These are phyloP conservation scores for Trametes punicea DNA, from an alignment of 768 basidiomycete genomes.

Conservation along the genomic window DNA sequence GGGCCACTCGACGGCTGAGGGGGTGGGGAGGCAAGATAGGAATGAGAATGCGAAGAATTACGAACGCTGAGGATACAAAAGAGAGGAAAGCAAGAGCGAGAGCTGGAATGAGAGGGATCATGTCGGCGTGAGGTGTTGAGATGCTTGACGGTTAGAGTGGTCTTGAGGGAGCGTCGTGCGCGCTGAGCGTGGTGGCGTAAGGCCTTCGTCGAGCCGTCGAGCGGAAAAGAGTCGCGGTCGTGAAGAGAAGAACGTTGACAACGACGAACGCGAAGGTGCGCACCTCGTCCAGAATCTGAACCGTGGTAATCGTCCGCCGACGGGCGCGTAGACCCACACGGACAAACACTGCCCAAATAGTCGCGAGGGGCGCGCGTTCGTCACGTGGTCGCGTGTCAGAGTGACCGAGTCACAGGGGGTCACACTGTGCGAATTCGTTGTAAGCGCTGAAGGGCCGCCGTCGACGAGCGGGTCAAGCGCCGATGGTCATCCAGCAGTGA, in stretches of 20 bases:
- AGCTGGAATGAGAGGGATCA: conserved; percentile 67
- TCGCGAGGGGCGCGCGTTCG: conserved; percentile 5
- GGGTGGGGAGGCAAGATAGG: conserved; percentile 73
- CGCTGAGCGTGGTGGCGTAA: conserved; percentile 33
- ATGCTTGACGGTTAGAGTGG: conserved; percentile 20
- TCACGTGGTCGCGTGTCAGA: conserved; percentile 14
- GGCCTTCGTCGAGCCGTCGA: conserved; percentile 38
- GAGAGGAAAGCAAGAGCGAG: conserved; percentile 68
- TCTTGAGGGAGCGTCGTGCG: conserved; percentile 31
- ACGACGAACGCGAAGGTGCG: neutral
- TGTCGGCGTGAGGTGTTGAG: conserved; percentile 30
- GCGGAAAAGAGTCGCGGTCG: conserved; percentile 33
- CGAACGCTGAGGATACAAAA: conserved; percentile 68
- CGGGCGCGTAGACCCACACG: conserved; percentile 29
- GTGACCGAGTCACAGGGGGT: neutral
- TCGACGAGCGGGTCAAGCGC: neutral
- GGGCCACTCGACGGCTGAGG: conserved; percentile 69
- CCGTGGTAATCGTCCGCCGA: conserved; percentile 27
- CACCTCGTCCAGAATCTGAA: conserved; percentile 21
- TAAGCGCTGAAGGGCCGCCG: conserved; percentile 4
- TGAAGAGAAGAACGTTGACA: conserved; percentile 20
- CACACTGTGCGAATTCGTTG: conserved; percentile 8
- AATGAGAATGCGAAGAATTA: conserved; percentile 72
- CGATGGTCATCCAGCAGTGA: conserved; percentile 7
- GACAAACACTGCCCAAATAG: conserved; percentile 23